Evolutionary conservation across 2,329 filamentous ascomycete species (phyloP).

Genomic region (Mollisiaceae sp.): DNA sequence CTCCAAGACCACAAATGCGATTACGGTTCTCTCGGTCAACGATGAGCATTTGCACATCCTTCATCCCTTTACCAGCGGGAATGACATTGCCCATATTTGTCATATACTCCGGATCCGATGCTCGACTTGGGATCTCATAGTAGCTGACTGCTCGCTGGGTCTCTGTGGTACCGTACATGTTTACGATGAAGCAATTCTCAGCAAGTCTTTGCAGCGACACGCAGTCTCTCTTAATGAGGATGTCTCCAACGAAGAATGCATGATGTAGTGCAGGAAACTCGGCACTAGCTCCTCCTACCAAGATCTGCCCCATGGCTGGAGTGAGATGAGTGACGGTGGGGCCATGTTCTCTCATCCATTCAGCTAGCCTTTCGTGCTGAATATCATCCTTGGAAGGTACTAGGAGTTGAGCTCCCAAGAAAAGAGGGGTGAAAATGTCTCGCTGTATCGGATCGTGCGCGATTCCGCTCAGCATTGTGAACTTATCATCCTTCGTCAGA

Average conservation of each 20-base stretch:
- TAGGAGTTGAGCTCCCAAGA: slow-evolving; percentile 79
- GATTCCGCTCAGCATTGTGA: slow-evolving; percentile 85
- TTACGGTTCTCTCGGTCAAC: slow-evolving; percentile 72
- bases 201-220: slow-evolving; percentile 76
- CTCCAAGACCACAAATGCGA: slow-evolving; percentile 75
- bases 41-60: slow-evolving; percentile 86
- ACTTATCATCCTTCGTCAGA: slow-evolving; percentile 72
- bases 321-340: slow-evolving; percentile 88
- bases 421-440: slow-evolving; percentile 90
- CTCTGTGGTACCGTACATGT: slow-evolving; percentile 91
- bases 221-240: slow-evolving; percentile 86
- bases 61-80: slow-evolving; percentile 84
- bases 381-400: slow-evolving; percentile 85
- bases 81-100: slow-evolving; percentile 75
- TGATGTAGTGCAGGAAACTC: slow-evolving; percentile 77
- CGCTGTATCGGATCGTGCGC: slow-evolving; percentile 73
- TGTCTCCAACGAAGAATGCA: slow-evolving; percentile 91
- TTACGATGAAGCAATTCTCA: slow-evolving; percentile 75
- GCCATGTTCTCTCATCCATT: slow-evolving; percentile 81
- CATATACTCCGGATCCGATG: slow-evolving; percentile 66
- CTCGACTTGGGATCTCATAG: slow-evolving; percentile 74
- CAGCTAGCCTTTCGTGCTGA: slow-evolving; percentile 80
- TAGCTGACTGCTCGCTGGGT: slow-evolving; percentile 82
- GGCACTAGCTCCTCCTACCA: slow-evolving; percentile 82
- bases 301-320: slow-evolving; percentile 94